These are phyloP conservation scores for Zarea fungicola DNA, from an alignment of 2,329 filamentous ascomycete species.

Conservation along the genomic window DNA sequence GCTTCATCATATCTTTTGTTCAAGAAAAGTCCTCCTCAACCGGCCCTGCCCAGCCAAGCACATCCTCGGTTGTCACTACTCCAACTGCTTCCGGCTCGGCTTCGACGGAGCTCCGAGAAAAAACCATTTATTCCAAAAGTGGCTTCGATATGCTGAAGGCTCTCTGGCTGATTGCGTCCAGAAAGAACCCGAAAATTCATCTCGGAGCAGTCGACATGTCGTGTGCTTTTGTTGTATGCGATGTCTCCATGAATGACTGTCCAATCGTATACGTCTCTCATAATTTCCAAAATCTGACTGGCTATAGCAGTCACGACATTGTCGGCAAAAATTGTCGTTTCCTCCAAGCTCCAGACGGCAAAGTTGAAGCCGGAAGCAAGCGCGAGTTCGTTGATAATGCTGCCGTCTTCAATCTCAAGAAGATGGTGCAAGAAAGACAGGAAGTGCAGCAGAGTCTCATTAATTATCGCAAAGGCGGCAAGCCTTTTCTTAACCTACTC, in stretches of 20 bases:
- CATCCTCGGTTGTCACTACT: slow-evolving; percentile 28
- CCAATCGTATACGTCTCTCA: slow-evolving; percentile 95
- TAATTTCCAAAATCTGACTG: slow-evolving; percentile 88
- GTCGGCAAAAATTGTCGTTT: slow-evolving; percentile 90
- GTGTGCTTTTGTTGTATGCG: slow-evolving; percentile 91
- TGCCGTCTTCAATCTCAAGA: slow-evolving; percentile 76
- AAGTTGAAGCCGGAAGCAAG: slow-evolving; percentile 70
- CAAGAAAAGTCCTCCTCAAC: slow-evolving; percentile 24
- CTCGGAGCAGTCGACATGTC: slow-evolving; percentile 92
- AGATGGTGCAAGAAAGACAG: slow-evolving; percentile 64
- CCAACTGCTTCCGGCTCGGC: slow-evolving; percentile 28
- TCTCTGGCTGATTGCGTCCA: slow-evolving; percentile 72
- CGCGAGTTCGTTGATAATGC: slow-evolving; percentile 86
- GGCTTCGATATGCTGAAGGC: slow-evolving; percentile 91
- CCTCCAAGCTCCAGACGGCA: slow-evolving; percentile 81
- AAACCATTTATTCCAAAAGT: slow-evolving; percentile 69
- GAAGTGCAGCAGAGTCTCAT: slow-evolving; percentile 91
- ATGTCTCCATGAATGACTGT: slow-evolving; percentile 76
- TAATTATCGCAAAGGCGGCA: slow-evolving; percentile 92
- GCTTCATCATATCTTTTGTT: slow-evolving; percentile 25
- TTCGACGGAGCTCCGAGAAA: slow-evolving; percentile 37
- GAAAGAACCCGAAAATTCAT: slow-evolving; percentile 78
- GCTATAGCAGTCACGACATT: slow-evolving; percentile 85
- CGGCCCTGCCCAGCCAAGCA: slow-evolving; percentile 25
- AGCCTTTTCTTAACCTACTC: slow-evolving; percentile 88